Evolutionary conservation across 2,329 filamentous ascomycete species (phyloP).

Genomic region (Botrytis hyacinthi): DNA sequence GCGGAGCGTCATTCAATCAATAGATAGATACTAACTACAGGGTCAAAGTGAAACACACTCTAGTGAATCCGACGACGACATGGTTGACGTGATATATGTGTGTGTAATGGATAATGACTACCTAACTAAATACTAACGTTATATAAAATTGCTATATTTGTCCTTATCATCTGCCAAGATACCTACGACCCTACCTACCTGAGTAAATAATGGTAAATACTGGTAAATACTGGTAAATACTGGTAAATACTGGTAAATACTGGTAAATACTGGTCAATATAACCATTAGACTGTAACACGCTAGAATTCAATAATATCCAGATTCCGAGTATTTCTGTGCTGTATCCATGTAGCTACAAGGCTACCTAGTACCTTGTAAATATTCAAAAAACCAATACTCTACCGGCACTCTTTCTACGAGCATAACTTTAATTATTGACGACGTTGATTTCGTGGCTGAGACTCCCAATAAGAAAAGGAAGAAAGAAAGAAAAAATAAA

Average conservation of each 20-base stretch:
- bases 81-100: neutral
- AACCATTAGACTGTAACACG: neutral
- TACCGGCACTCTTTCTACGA: neutral
- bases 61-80: neutral
- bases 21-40: neutral
- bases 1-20: neutral
- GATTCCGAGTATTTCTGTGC: neutral
- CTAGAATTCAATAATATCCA: neutral
- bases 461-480: neutral
- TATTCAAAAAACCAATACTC: neutral
- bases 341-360: neutral
- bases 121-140: too few species aligned
- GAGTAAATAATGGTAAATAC: too few species aligned
- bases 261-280: too few species aligned
- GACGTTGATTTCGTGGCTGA: conserved; percentile 4
- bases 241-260: too few species aligned
- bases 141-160: neutral
- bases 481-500: neutral
- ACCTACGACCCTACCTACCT: neutral
- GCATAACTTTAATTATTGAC: neutral
- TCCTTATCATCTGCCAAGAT: neutral
- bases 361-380: neutral
- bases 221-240: too few species aligned
- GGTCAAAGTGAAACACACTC: neutral
- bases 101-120: neutral